Conservation (phyloP, 345 rosid genomes). For the Citrus sp. region DNA sequence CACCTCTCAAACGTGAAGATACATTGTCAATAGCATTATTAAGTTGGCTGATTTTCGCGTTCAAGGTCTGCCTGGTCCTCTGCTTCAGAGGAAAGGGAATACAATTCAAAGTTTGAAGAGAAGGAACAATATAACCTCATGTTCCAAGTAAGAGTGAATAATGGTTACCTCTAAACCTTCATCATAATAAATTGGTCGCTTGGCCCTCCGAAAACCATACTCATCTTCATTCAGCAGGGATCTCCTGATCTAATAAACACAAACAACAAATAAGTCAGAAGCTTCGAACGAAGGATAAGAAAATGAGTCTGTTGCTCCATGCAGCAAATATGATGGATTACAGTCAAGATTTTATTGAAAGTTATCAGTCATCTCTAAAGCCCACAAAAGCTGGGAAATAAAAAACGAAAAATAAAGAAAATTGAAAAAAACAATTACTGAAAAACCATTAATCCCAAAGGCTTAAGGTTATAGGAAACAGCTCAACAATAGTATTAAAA, state of each 20-base stretch:
- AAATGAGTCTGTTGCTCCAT: neutral
- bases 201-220: constrained; percentile 66
- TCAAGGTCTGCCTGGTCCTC: constrained; percentile 85
- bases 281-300: neutral
- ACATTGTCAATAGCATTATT: constrained; percentile 90
- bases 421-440: neutral
- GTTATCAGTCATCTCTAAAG: neutral
- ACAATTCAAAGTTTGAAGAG: neutral
- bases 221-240: constrained; percentile 75
- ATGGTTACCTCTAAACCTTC: constrained; percentile 76
- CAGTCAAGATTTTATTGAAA: neutral
- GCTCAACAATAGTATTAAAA: neutral
- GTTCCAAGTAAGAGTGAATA: neutral
- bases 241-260: constrained; percentile 65
- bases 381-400: neutral
- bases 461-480: neutral
- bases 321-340: neutral
- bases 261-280: neutral
- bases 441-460: neutral
- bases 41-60: constrained; percentile 80
- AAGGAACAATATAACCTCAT: neutral
- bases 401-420: neutral
- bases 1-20: constrained; percentile 83
- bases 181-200: constrained; percentile 73
- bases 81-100: constrained; percentile 26